Evolutionary conservation across 768 basidiomycete genomes (phyloP).

Genomic region (Mycena haematopus): DNA sequence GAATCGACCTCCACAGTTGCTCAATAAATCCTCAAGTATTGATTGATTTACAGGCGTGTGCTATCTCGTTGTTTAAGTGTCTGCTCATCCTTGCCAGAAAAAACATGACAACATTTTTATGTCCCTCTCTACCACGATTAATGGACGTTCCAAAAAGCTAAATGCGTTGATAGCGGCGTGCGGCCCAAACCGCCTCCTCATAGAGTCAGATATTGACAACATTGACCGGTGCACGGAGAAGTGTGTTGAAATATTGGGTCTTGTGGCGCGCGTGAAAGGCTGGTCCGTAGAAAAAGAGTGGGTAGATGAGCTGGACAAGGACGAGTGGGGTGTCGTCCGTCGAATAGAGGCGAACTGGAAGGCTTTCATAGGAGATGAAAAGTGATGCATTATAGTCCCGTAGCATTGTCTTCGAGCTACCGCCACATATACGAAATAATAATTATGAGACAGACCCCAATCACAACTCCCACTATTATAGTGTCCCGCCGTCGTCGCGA

Average conservation of each 20-base stretch:
- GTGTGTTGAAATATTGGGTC: slow-evolving; percentile 80
- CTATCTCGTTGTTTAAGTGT: background rate
- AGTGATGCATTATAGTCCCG: background rate
- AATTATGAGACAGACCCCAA: slow-evolving; percentile 80
- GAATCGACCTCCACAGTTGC: slow-evolving; percentile 90
- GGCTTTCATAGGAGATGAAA: slow-evolving; percentile 53
- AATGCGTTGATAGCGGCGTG: slow-evolving; percentile 69
- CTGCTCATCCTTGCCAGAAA: slow-evolving; percentile 50
- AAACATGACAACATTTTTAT: slow-evolving; percentile 80
- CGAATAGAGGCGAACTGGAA: slow-evolving; percentile 77
- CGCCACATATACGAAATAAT: slow-evolving; percentile 57
- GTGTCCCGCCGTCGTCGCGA: slow-evolving; percentile 88
- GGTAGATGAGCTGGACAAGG: slow-evolving; percentile 44
- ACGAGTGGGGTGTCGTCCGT: slow-evolving; percentile 68
- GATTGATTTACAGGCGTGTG: slow-evolving; percentile 72
- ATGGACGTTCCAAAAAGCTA: slow-evolving; percentile 71
- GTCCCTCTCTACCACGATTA: slow-evolving; percentile 88
- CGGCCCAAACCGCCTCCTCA: slow-evolving; percentile 71
- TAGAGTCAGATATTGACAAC: slow-evolving; percentile 86
- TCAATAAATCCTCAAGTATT: slow-evolving; percentile 82
- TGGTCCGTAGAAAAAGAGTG: slow-evolving; percentile 77
- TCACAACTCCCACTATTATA: slow-evolving; percentile 86
- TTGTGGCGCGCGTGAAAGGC: slow-evolving; percentile 75
- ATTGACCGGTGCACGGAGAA: slow-evolving; percentile 60
- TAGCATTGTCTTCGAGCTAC: slow-evolving; percentile 23